Conservation (phyloP, 306 rosid genomes). For the Fragaria ananassa region DNA sequence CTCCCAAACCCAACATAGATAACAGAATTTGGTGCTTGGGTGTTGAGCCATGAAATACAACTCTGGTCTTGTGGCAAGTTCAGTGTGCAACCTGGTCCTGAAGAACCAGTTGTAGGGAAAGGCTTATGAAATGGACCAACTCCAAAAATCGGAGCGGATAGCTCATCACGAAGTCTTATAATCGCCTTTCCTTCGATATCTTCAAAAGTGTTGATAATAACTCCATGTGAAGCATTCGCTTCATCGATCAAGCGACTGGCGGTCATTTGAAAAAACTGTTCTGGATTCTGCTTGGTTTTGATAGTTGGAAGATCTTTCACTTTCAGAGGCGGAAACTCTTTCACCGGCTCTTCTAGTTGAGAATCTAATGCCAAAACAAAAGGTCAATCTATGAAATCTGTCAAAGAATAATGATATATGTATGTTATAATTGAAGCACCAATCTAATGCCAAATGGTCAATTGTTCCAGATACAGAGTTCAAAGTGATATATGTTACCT, state of each 20-base stretch:
- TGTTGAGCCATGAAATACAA: neutral
- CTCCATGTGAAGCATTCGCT: neutral
- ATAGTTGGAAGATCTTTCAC: neutral
- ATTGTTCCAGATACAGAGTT: too few relatives aligned
- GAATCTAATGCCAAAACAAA: neutral
- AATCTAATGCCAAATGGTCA: too few relatives aligned
- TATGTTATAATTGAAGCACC: too few relatives aligned
- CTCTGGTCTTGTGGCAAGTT: neutral
- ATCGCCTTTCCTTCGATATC: neutral
- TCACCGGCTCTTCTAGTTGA: neutral
- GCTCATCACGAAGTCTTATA: neutral
- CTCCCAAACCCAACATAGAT: neutral
- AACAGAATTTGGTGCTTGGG: neutral
- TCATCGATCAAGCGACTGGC: neutral
- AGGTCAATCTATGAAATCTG: too few relatives aligned
- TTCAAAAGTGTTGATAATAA: neutral
- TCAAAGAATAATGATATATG: too few relatives aligned
- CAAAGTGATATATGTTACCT: neutral
- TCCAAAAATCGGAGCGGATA: neutral
- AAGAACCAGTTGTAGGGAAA: neutral
- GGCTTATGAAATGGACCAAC: neutral
- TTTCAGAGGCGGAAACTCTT: neutral
- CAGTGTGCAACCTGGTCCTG: neutral
- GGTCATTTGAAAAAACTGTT: neutral
- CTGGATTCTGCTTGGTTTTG: neutral